These are phyloP conservation scores for Aethionema arabicum DNA, from an alignment of 345 rosid genomes.

Conservation along the genomic window DNA sequence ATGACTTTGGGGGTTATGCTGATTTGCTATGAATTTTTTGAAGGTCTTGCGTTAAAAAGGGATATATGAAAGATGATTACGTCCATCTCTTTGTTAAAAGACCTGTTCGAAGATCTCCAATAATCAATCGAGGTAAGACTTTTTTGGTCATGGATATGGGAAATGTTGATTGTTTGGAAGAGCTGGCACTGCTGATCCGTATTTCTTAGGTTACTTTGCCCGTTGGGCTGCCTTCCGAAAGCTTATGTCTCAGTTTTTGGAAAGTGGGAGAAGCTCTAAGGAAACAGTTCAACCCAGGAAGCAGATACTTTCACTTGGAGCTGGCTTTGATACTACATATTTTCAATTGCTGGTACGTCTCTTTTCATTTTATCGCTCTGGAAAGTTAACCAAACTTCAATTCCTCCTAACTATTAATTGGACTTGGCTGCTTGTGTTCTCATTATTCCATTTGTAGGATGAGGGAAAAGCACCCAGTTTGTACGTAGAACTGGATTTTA, in stretches of 20 bases:
- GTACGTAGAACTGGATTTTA: slow-evolving; percentile 93
- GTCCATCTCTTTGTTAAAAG: slow-evolving; percentile 77
- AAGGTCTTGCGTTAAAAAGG: slow-evolving; percentile 89
- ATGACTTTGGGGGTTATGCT: background rate
- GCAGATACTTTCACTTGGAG: slow-evolving; percentile 92
- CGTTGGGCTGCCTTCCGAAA: slow-evolving; percentile 95
- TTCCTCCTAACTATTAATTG: background rate
- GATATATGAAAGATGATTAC: slow-evolving; percentile 91
- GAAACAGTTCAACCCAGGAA: slow-evolving; percentile 45
- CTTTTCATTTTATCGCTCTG: background rate
- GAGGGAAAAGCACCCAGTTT: slow-evolving; percentile 76
- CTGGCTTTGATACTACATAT: slow-evolving; percentile 89
- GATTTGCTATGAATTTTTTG: slow-evolving; percentile 27
- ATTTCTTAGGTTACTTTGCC: slow-evolving; percentile 69
- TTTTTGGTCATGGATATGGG: background rate
- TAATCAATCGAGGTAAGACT: slow-evolving; percentile 79
- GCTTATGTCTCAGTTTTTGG: slow-evolving; percentile 80
- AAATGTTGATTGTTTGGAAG: background rate
- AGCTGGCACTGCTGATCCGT: slow-evolving; percentile 15
- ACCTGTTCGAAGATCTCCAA: slow-evolving; percentile 91
- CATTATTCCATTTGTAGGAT: slow-evolving; percentile 48
- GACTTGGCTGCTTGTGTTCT: slow-evolving; percentile 4
- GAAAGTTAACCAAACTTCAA: background rate
- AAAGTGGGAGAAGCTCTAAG: slow-evolving; percentile 37
- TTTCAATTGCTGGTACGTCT: slow-evolving; percentile 77